A percentile compares a stretch with the other conserved stretches of the same genome.
Evolutionary conservation across 306 rosid species (phyloP).

Genomic region (Hippophae rhamnoides): DNA sequence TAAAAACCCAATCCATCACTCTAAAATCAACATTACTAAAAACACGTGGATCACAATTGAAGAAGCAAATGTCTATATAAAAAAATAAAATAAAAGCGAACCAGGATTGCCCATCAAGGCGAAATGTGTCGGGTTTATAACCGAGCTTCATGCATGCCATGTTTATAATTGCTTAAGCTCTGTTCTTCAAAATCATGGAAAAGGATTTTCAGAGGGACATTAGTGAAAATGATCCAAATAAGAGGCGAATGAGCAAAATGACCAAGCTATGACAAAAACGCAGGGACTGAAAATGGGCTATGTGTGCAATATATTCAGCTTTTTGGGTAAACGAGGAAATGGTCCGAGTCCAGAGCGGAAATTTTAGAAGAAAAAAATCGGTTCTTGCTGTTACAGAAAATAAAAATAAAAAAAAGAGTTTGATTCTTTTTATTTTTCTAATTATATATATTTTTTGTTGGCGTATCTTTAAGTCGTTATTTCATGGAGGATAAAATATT

Average conservation of each 20-base stretch:
- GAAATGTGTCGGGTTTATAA: slow-evolving; percentile 64
- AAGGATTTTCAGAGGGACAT: not conserved
- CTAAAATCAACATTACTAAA: no score
- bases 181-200: slow-evolving; percentile 11
- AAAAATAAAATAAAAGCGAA: slow-evolving; percentile 17
- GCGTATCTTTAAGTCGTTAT: no score
- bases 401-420: no score
- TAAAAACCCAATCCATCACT: no score
- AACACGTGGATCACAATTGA: no score
- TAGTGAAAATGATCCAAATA: not conserved
- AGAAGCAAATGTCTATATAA: slow-evolving; percentile 1
- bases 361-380: slow-evolving; percentile 51
- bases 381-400: slow-evolving; percentile 31
- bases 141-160: slow-evolving; percentile 81
- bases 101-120: slow-evolving; percentile 61
- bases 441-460: no score
- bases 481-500: no score
- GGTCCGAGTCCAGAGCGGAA: slow-evolving; percentile 58
- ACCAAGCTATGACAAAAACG: slow-evolving; percentile 9
- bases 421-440: no score
- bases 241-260: not conserved
- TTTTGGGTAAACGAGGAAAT: slow-evolving; percentile 10
- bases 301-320: slow-evolving; percentile 16
- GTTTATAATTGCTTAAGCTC: slow-evolving; percentile 2
- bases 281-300: slow-evolving; percentile 8